Evolutionary conservation across 2,329 filamentous ascomycete genomes (phyloP).

Genomic region (Apiospora aurea): DNA sequence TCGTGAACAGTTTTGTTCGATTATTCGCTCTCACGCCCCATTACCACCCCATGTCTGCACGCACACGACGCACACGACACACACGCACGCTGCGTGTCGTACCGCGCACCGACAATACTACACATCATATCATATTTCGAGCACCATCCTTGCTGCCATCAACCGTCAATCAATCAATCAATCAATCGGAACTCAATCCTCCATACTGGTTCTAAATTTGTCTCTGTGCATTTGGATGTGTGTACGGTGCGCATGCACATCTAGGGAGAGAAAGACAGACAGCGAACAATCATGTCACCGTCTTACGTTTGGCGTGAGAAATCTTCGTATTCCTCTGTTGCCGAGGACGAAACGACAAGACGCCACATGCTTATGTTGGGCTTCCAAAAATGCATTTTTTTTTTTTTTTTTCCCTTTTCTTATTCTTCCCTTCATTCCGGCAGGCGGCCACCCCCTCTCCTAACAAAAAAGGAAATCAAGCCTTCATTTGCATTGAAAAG

Average conservation of each 20-base stretch:
- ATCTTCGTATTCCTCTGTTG: neutral
- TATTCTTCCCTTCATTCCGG: neutral
- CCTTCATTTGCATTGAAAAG: neutral
- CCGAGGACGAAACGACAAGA: neutral
- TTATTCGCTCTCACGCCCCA: neutral
- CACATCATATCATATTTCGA: constrained; percentile 7
- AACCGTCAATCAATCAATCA: neutral
- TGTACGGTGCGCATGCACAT: neutral
- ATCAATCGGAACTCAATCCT: constrained; percentile 19
- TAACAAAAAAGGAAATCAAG: neutral
- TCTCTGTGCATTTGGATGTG: neutral
- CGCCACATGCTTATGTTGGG: neutral
- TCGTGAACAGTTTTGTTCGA: constrained; percentile 1
- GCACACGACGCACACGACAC: neutral
- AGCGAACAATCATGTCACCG: neutral
- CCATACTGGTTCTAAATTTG: constrained; percentile 1
- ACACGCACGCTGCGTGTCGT: neutral
- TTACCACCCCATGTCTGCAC: neutral
- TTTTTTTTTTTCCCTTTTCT: neutral
- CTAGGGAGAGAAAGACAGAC: neutral
- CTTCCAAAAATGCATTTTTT: neutral
- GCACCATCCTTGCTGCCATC: constrained; percentile 11
- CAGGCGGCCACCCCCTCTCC: neutral
- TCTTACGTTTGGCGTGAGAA: constrained; percentile 7
- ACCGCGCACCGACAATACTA: constrained; percentile 9